A percentile compares a stretch with the other conserved stretches of the same genome.
phyloP scores from a whole-genome alignment of 345 rosid genomes.

The Passiflora organensis region DNA sequence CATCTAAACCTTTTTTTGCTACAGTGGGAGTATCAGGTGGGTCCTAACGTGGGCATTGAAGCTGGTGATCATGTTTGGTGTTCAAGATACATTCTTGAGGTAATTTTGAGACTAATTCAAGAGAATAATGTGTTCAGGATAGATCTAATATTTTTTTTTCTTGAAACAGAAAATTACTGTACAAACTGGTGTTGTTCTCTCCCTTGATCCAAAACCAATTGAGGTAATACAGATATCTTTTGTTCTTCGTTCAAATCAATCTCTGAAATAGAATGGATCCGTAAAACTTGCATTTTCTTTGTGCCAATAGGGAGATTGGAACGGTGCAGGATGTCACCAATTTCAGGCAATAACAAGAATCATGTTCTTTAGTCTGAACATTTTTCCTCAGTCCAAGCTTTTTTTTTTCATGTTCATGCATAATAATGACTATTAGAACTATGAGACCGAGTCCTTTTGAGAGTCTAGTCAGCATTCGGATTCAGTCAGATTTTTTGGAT shows the following conservation, averaged over 20 bases:
- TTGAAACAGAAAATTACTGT: constrained; percentile 83
- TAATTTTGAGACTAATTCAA: constrained; percentile 27
- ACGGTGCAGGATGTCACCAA: constrained; percentile 99
- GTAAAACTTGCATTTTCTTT: constrained; percentile 8
- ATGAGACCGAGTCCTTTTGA: too few species aligned
- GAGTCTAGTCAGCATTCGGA: too few species aligned
- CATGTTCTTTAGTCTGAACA: too few species aligned
- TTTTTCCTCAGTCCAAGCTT: too few species aligned
- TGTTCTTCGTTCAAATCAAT: neutral
- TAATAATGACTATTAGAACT: too few species aligned
- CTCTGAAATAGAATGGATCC: neutral
- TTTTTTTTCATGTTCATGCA: too few species aligned
- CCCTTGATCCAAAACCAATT: constrained; percentile 92
- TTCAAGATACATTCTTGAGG: constrained; percentile 98
- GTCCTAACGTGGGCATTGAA: constrained; percentile 95
- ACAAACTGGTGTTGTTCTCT: constrained; percentile 89
- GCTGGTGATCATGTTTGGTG: constrained; percentile 92
- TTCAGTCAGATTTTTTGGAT: too few species aligned
- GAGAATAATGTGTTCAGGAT: neutral
- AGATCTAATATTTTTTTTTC: neutral
- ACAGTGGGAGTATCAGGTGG: constrained; percentile 99
- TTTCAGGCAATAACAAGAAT: constrained; percentile 43
- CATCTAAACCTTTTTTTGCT: constrained; percentile 9
- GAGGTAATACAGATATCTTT: constrained; percentile 38
- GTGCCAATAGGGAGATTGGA: constrained; percentile 81